These are phyloP conservation scores for Begonia masoniana DNA, from an alignment of 306 rosid species.

Conservation along the genomic window DNA sequence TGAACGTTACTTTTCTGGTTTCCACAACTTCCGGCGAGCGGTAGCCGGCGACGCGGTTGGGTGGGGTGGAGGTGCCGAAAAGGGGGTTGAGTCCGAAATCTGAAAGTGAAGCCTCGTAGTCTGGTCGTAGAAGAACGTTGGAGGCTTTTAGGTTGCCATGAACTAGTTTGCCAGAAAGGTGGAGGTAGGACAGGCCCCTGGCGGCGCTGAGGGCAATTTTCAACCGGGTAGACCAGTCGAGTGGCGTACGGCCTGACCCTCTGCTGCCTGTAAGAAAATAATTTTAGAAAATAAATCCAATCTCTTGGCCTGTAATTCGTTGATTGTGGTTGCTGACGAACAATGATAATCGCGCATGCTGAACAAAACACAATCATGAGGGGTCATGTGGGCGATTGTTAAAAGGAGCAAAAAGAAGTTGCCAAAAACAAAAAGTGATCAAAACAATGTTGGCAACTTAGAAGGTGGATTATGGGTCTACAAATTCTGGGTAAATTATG, in stretches of 20 bases:
- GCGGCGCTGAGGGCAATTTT: conserved; percentile 59
- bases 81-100: conserved; percentile 72
- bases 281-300: too few relatives aligned
- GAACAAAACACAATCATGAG: too few relatives aligned
- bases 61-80: conserved; percentile 51
- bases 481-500: too few relatives aligned
- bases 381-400: too few relatives aligned
- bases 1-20: conserved; percentile 66
- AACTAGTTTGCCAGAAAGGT: conserved; percentile 62
- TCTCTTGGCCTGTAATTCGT: too few relatives aligned
- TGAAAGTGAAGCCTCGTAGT: conserved; percentile 49
- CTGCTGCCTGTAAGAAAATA: conserved; percentile 50
- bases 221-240: conserved; percentile 86
- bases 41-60: conserved; percentile 74
- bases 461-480: too few relatives aligned
- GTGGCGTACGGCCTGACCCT: conserved; percentile 84
- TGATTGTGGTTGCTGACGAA: too few relatives aligned
- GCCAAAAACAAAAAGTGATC: too few relatives aligned
- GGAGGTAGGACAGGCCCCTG: conserved; percentile 65
- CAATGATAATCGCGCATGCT: too few relatives aligned
- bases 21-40: conserved; percentile 78
- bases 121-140: conserved; percentile 67
- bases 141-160: conserved; percentile 92
- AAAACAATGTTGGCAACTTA: too few relatives aligned
- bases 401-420: too few relatives aligned